Percentiles rank a stretch among this genome's conserved stretches.
Conservation (phyloP, 1,284 basidiomycete species). For the Naganishia albida region DNA sequence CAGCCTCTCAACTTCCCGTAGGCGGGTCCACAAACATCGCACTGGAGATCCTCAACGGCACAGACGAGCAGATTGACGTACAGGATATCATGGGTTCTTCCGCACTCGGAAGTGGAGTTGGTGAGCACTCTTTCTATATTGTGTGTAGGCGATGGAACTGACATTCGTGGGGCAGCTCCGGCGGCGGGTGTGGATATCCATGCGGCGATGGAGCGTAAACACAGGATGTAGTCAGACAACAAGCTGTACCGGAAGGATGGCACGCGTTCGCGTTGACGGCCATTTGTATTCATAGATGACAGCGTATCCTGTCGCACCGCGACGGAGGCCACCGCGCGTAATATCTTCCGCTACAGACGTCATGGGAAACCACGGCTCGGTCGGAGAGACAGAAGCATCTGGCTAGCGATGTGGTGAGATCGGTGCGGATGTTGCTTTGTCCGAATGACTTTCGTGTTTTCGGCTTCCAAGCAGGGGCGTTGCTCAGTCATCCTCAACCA, state of each 20-base stretch:
- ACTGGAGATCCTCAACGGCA: constrained; percentile 86
- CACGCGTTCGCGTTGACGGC: not conserved
- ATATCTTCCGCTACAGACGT: too few species aligned
- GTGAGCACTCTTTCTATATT: not conserved
- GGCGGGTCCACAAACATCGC: constrained; percentile 67
- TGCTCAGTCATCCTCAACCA: too few species aligned
- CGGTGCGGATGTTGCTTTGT: too few species aligned
- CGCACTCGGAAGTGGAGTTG: constrained; percentile 8
- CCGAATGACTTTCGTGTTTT: not conserved
- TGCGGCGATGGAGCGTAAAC: constrained; percentile 70
- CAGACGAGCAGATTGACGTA: constrained; percentile 76
- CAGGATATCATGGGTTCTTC: constrained; percentile 65
- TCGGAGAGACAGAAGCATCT: too few species aligned
- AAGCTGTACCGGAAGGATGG: not conserved
- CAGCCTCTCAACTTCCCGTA: constrained; percentile 46
- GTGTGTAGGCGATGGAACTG: not conserved
- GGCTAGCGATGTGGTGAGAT: too few species aligned
- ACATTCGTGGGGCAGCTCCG: constrained; percentile 36
- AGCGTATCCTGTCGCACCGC: too few species aligned
- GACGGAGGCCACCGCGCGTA: too few species aligned
- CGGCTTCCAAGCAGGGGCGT: not conserved
- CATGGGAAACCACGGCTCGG: too few species aligned
- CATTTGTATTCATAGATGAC: not conserved
- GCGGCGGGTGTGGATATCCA: constrained; percentile 59
- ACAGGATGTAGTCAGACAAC: constrained; percentile 55